These are phyloP conservation scores for Penicillium sclerotigenum DNA, from an alignment of 2,329 filamentous ascomycete species.

Conservation along the genomic window DNA sequence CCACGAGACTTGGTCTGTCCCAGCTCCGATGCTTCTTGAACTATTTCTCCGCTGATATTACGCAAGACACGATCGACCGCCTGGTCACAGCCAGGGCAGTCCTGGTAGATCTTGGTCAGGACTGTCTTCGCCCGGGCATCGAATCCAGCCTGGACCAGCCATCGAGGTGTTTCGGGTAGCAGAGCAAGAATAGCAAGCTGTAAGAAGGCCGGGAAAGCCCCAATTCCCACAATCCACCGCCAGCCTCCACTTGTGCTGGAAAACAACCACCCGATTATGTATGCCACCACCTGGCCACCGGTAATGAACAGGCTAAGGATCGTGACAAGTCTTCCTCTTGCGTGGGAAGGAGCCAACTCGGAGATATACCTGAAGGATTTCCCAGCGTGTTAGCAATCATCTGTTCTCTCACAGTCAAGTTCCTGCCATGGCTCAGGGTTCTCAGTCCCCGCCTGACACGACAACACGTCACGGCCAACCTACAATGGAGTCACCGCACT, in stretches of 20 bases:
- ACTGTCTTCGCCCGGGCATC: constrained; percentile 62
- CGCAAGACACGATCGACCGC: constrained; percentile 61
- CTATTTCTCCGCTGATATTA: constrained; percentile 70
- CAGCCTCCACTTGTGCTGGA: constrained; percentile 63
- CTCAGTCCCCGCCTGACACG: background rate
- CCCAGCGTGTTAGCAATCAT: constrained; percentile 1
- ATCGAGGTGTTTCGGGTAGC: constrained; percentile 87
- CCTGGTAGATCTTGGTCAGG: constrained; percentile 62
- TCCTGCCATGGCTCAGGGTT: background rate
- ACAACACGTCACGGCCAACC: constrained; percentile 17
- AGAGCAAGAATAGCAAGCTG: constrained; percentile 66
- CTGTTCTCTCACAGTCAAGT: background rate
- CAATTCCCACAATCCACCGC: constrained; percentile 89
- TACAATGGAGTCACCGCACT: constrained; percentile 77
- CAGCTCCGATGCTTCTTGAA: constrained; percentile 60
- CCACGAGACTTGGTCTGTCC: constrained; percentile 20
- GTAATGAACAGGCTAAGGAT: constrained; percentile 81
- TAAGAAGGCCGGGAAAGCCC: constrained; percentile 69
- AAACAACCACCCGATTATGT: constrained; percentile 76
- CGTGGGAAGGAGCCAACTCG: constrained; percentile 73
- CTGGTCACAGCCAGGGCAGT: constrained; percentile 41
- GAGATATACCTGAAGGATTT: constrained; percentile 64
- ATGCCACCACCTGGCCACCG: constrained; percentile 82
- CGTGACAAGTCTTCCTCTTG: constrained; percentile 76
- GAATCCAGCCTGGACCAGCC: constrained; percentile 70